Base-by-base conservation (phyloP, 441 rosid genomes). In the Syzygium malaccense region DNA sequence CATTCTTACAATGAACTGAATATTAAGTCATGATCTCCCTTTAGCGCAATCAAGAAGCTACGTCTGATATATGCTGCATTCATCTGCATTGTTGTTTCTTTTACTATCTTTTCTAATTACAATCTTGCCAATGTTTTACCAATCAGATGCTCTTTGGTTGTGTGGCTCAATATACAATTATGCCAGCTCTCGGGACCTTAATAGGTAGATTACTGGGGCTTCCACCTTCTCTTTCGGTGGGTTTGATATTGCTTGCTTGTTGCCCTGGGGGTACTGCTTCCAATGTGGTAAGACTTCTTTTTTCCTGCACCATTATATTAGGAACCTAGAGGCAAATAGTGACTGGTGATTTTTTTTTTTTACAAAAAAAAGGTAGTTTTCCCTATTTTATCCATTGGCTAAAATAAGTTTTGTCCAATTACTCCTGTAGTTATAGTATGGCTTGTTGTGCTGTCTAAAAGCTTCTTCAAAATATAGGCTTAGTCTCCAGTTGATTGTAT, bases 221-320 rank as follows among this genome's bases (percentile, higher is more conserved):
- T 88, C 53, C 95, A 79, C 94, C 96, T 68, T 89, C 94, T 49
- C 93, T 95, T 88, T 93, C 97, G 15, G 96, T 94, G 88, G 97
- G 97, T 86, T 89, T 95, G 89, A 94, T 94, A 84, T 87, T 95
- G 91, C 95, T 95, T 55, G 87, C 92, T 55, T 94, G 95, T 88
- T 94, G 97, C 85, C 97, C 97, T 60, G 96, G 95, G 30, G 97
- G 97, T 83, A 93, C 96, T 13, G 96, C 97, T 64, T 95, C 96
- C 62, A 95, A 93, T 87, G 97, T 95, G 95, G 95, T 95, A 92
- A 91, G 93, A 68, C 84, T 49, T 83, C 48, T 49, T 85, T 58
- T 32, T 32, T 85, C 66, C 41, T 2, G 4, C 49, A 28, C 20
- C 9, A 0, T 58, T 23, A 58, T 85, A 55, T 56, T 30, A 56